Evolutionary conservation across 2,329 filamentous ascomycete species (phyloP), one percentile per base, ranked within the genome.

Genomic region (Aspergillus amoenus): DNA sequence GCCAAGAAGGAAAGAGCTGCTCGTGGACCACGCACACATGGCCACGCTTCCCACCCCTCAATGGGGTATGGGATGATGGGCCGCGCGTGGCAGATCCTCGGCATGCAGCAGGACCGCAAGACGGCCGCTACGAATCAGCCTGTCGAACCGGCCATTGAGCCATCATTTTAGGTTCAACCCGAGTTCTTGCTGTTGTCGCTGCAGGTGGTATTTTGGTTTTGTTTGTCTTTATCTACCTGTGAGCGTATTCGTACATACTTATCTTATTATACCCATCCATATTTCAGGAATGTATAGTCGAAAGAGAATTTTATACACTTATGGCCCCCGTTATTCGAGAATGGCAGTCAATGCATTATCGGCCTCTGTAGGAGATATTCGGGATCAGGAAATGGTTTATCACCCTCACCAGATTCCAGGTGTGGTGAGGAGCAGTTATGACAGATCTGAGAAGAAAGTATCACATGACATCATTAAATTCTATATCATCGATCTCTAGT

Each of bases 41-140:
- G 61, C 30, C 70, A 73, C 52, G 59, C 60, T 12, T 61, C 56
- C 12, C 45, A 60, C 44, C 63, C 69, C 44, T 67, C 69, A 42
- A 63, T 68, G 34, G 69, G 70, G 1, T 72, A 74, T 60, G 74
- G 73, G 5, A 70, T 76, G 68, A 76, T 77, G 71, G 73, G 73
- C 22, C 67, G 68, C 4, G 72, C 74, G 27, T 77, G 74, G 74
- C 67, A 72, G 56, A 74, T 77, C 40, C 63, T 77, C 5, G 74
- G 70, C 24, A 75, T 76, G 67, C 70, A 76, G 53, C 68, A 71
- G 42, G 66, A 69, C 45, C 64, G 62, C 47, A 71, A 72, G 56
- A 50, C 52, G 1, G 47, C 47, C 6, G n/a, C 9, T 37, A 55
- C 48, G 5, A 61, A 62, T 7, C 60, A 24, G 53, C 60, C 52